Evolutionary conservation across 140 eudicot species (phyloP).

Genomic region (Ambrosia hybrid): DNA sequence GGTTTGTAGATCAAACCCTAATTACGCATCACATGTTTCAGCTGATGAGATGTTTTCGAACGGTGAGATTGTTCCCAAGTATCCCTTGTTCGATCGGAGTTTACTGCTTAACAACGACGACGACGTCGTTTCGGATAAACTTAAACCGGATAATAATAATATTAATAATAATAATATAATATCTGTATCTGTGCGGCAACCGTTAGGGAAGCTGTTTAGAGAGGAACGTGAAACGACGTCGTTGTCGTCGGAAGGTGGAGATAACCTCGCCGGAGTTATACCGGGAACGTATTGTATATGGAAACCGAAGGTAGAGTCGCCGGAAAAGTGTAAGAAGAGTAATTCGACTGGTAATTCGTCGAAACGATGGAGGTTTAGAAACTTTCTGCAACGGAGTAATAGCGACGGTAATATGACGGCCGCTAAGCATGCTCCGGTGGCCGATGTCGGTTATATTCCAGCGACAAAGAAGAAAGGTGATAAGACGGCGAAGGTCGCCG

Average conservation of each 20-base stretch:
- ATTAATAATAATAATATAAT: too few species aligned
- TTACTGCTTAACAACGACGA: conserved; percentile 28
- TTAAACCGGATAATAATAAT: neutral
- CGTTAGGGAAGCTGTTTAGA: conserved; percentile 48
- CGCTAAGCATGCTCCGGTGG: conserved; percentile 32
- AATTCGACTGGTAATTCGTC: conserved; percentile 54
- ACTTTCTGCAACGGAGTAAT: conserved; percentile 51
- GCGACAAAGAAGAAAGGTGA: conserved; percentile 23
- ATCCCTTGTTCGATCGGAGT: conserved; percentile 56
- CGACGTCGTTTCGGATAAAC: neutral
- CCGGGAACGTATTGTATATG: conserved; percentile 74
- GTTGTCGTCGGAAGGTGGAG: conserved; percentile 55
- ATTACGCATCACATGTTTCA: conserved; percentile 40
- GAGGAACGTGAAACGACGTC: conserved; percentile 58
- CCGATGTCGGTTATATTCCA: conserved; percentile 28
- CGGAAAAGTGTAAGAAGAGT: conserved; percentile 57
- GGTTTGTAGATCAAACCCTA: conserved; percentile 20
- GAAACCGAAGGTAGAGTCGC: conserved; percentile 46
- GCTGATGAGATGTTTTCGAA: conserved; percentile 67
- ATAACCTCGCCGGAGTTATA: conserved; percentile 52
- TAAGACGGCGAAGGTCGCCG: conserved; percentile 36
- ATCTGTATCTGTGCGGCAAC: conserved; percentile 23
- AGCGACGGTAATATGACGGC: conserved; percentile 35
- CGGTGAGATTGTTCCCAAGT: conserved; percentile 62
- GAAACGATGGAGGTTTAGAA: conserved; percentile 58